Percentiles rank a stretch among this genome's conserved stretches.
Evolutionary conservation across 192 early-diverging fungal species (phyloP).

Genomic region (Podila epicladia): DNA sequence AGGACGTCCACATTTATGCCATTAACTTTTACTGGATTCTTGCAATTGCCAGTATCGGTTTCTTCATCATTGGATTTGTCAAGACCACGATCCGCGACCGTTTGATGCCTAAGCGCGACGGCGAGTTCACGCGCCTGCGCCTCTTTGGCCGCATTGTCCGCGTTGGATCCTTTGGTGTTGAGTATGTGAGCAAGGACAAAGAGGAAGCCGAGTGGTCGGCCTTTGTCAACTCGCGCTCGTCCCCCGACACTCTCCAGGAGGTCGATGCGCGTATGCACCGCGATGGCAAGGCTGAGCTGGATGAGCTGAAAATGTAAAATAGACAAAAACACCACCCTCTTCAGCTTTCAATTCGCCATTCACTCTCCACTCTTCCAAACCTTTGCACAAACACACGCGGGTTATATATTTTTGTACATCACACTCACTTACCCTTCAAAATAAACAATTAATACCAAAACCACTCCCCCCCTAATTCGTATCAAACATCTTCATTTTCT

Average conservation of each 20-base stretch:
- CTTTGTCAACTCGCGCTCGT: constrained; percentile 22
- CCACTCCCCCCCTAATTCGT: too few relatives aligned
- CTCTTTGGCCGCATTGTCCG: constrained; percentile 70
- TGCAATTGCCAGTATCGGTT: constrained; percentile 59
- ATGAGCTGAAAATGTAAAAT: neutral
- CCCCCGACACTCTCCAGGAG: constrained; percentile 9
- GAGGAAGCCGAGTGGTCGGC: constrained; percentile 60
- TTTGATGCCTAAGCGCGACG: constrained; percentile 64
- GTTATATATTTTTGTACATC: too few relatives aligned
- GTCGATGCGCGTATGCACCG: neutral
- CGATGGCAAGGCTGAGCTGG: neutral
- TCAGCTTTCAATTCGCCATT: too few relatives aligned
- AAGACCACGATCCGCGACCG: constrained; percentile 76
- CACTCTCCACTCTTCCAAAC: too few relatives aligned
- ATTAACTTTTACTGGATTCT: constrained; percentile 81
- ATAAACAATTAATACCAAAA: too few relatives aligned
- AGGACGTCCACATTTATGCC: constrained; percentile 54
- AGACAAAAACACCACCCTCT: neutral
- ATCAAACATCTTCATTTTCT: too few relatives aligned
- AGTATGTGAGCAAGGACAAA: constrained; percentile 53
- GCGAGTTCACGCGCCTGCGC: constrained; percentile 70
- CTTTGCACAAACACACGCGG: too few relatives aligned
- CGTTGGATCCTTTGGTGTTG: constrained; percentile 44
- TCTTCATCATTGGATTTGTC: constrained; percentile 66
- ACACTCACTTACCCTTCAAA: too few relatives aligned